Evolutionary conservation across 1,139 yeast genomes (phyloP), one percentile per base, ranked within the genome.

Genomic region (Magnusiomyces tetraspermus): DNA sequence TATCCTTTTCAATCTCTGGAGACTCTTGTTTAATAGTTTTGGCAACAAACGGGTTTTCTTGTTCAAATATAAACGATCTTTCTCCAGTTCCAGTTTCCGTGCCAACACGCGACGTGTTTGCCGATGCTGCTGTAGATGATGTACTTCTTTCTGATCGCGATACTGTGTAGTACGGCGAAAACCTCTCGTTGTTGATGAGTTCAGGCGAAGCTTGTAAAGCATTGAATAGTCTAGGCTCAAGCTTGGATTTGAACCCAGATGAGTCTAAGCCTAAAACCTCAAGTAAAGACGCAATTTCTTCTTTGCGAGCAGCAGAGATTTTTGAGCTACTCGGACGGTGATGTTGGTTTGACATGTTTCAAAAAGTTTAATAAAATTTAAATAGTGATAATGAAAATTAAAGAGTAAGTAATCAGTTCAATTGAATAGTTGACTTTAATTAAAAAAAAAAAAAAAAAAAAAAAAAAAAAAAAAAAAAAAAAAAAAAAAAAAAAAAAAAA

Each of bases 221-320:
- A 8, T 36, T 36, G 40, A 10, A n/a, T 36, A 36, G 17, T 36
- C 40, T 36, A n/a, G 17, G 15, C 17, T 51, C 57, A 11, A 28
- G 41, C 17, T 10, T 43, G 23, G 15, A 13, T 17, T 36, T 36
- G 17, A 36, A 36, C 8, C 40, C 40, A 10, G 40, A 10, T 10
- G 40, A 10, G 40, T 36, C 40, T 13, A 10, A 17, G 17, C 19
- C 19, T 10, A 36, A 5, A 36, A 5, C 6, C 15, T 10, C 40
- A n/a, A 36, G 40, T n/a, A 36, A 36, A 10, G 15, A 13, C 8
- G 40, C 40, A 36, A 36, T 36, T 36, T 36, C 40, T 36, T 36
- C 40, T 36, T 36, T 36, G 15, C 40, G 40, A 36, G 15, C 17
- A n/a, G 17, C 5, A 10, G 15, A 6, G 40, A 36, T 36, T n/a